Conservation (phyloP, 352 stramenopile genomes). For the Hyaloperonospora brassicae region DNA sequence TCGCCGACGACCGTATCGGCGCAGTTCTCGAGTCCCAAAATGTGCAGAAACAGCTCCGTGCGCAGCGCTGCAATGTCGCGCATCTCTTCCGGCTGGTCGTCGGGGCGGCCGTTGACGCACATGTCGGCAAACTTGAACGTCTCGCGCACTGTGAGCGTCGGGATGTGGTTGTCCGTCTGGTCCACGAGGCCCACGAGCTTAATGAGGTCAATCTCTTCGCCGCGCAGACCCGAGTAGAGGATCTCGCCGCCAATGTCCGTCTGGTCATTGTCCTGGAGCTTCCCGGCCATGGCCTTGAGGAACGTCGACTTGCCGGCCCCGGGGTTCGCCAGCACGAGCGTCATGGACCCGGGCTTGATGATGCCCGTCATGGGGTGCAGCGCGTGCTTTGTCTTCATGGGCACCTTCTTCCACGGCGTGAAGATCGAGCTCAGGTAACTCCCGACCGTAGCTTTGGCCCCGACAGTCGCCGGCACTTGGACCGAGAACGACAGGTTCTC, state of each 20-base stretch:
- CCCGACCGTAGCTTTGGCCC: slow-evolving; percentile 16
- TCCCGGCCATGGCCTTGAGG: slow-evolving; percentile 51
- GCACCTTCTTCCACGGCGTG: slow-evolving; percentile 39
- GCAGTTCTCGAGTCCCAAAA: slow-evolving; percentile 84
- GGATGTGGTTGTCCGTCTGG: slow-evolving; percentile 82
- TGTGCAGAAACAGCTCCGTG: slow-evolving; percentile 64
- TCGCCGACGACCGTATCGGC: slow-evolving; percentile 92
- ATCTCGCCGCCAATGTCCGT: slow-evolving; percentile 36
- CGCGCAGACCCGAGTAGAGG: slow-evolving; percentile 35
- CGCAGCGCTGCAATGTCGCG: slow-evolving; percentile 58
- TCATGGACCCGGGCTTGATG: slow-evolving; percentile 48
- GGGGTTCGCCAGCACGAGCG: slow-evolving; percentile 39
- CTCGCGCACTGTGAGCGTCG: slow-evolving; percentile 90
- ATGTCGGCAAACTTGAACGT: slow-evolving; percentile 89
- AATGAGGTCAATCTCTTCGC: slow-evolving; percentile 41
- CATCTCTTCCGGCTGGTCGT: slow-evolving; percentile 64
- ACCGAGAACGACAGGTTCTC: slow-evolving; percentile 69
- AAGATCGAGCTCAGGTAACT: slow-evolving; percentile 18
- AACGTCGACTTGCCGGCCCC: slow-evolving; percentile 61
- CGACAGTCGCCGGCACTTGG: slow-evolving; percentile 35
- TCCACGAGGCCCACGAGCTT: slow-evolving; percentile 65
- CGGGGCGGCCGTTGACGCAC: slow-evolving; percentile 61
- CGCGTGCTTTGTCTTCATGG: slow-evolving; percentile 30
- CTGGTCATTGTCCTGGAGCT: slow-evolving; percentile 36
- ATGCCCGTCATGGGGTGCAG: slow-evolving; percentile 63